Conservation (phyloP, 352 stramenopile species). For the Globisporangium perplexum region DNA sequence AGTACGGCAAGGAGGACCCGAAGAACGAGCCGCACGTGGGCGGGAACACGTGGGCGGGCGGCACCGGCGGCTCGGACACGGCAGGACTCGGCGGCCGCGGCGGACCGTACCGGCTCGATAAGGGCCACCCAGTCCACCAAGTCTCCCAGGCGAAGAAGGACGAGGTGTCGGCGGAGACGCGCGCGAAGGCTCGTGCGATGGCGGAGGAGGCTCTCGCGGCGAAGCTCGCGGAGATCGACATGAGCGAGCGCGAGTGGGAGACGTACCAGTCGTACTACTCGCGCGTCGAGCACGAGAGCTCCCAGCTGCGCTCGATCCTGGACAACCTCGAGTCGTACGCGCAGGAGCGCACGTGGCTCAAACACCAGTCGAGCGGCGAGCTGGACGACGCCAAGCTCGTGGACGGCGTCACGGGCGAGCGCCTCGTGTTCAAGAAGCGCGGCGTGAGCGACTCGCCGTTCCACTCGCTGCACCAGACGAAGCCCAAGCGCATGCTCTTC, state of each 20-base stretch:
- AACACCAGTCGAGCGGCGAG: constrained; percentile 91
- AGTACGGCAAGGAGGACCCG: constrained; percentile 92
- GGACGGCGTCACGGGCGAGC: constrained; percentile 90
- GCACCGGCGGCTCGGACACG: constrained; percentile 92
- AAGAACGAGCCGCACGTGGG: constrained; percentile 93
- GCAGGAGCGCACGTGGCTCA: constrained; percentile 91
- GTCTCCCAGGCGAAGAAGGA: constrained; percentile 92
- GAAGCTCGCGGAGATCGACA: constrained; percentile 75
- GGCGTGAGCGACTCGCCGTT: constrained; percentile 65
- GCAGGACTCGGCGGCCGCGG: constrained; percentile 90
- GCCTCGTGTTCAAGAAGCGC: constrained; percentile 91
- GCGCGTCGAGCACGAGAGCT: constrained; percentile 70
- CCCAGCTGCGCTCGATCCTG: constrained; percentile 74
- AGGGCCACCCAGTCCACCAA: constrained; percentile 92
- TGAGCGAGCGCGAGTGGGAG: constrained; percentile 76
- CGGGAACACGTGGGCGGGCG: constrained; percentile 93
- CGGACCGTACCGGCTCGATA: constrained; percentile 93
- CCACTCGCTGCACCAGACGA: constrained; percentile 20
- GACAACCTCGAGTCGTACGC: constrained; percentile 76
- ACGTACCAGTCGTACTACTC: constrained; percentile 75
- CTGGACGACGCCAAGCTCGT: constrained; percentile 95
- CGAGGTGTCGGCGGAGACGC: constrained; percentile 85
- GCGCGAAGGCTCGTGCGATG: constrained; percentile 56
- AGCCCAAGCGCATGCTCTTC: constrained; percentile 87
- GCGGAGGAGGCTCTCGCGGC: constrained; percentile 68